Percentiles rank a stretch among this genome's conserved stretches.
These are phyloP conservation scores for Colletotrichum cereale DNA, from an alignment of 2,329 filamentous ascomycete species.

Conservation along the genomic window DNA sequence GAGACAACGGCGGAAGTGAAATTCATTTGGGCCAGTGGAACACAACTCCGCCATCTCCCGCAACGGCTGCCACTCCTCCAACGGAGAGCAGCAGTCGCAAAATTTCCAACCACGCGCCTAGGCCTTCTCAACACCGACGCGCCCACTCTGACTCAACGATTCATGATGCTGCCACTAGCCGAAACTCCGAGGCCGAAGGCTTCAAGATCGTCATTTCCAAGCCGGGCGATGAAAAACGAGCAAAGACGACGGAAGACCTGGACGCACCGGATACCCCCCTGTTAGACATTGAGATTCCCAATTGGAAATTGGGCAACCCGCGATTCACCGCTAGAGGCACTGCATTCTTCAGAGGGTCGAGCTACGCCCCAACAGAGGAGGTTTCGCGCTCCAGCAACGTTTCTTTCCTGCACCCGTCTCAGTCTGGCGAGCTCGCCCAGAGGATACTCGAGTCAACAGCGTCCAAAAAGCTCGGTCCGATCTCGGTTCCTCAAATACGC, in stretches of 20 bases:
- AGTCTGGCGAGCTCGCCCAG: constrained; percentile 49
- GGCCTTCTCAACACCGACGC: constrained; percentile 63
- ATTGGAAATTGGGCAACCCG: constrained; percentile 85
- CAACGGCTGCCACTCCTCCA: constrained; percentile 49
- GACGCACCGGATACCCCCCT: constrained; percentile 61
- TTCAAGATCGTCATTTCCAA: constrained; percentile 87
- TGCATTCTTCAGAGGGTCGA: constrained; percentile 83
- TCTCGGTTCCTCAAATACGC: constrained; percentile 53
- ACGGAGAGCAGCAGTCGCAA: constrained; percentile 51
- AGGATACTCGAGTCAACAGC: constrained; percentile 46
- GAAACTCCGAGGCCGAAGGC: constrained; percentile 72
- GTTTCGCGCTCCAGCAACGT: constrained; percentile 70
- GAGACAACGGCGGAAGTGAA: constrained; percentile 45
- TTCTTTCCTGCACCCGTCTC: constrained; percentile 59
- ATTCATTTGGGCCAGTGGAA: constrained; percentile 58
- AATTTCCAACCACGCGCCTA: constrained; percentile 47
- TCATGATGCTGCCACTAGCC: constrained; percentile 68
- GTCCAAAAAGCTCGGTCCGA: constrained; percentile 53
- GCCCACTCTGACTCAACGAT: constrained; percentile 83
- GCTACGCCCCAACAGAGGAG: constrained; percentile 82
- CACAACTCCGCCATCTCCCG: constrained; percentile 49
- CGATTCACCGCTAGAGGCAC: constrained; percentile 83
- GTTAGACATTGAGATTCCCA: constrained; percentile 83
- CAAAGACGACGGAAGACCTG: constrained; percentile 73
- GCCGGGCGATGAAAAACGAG: constrained; percentile 69